These are phyloP conservation scores for Colletotrichum simmondsii DNA, from an alignment of 2,329 filamentous ascomycete genomes.

Conservation along the genomic window DNA sequence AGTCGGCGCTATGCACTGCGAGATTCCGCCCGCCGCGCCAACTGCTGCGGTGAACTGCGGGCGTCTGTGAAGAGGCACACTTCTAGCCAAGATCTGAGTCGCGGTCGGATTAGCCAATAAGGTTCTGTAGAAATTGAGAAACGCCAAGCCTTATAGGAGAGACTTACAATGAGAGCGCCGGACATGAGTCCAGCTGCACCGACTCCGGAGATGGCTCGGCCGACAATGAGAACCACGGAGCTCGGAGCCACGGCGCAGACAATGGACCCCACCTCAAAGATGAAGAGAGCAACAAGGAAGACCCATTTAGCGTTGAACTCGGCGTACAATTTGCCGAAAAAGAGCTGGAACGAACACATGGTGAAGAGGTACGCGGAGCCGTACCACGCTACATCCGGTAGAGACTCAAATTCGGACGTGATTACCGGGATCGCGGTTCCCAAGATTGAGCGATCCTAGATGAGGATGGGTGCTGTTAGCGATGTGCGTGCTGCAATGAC, in stretches of 20 bases:
- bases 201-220: conserved; percentile 51
- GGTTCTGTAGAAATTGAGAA: background rate
- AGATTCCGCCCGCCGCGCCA: conserved; percentile 66
- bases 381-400: conserved; percentile 30
- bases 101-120: background rate
- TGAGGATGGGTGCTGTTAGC: background rate
- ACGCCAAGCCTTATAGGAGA: background rate
- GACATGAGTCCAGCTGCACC: conserved; percentile 41
- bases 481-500: background rate
- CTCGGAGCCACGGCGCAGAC: conserved; percentile 53
- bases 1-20: conserved; percentile 59
- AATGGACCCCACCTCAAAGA: conserved; percentile 57
- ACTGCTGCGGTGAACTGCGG: conserved; percentile 65
- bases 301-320: conserved; percentile 62
- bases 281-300: conserved; percentile 40
- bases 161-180: conserved; percentile 36
- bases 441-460: conserved; percentile 30
- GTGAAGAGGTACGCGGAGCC: conserved; percentile 13
- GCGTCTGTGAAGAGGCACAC: conserved; percentile 62
- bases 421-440: conserved; percentile 33
- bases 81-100: conserved; percentile 57
- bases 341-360: conserved; percentile 49
- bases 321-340: conserved; percentile 65
- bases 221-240: conserved; percentile 51
- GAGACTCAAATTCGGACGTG: conserved; percentile 30